Percentiles rank a stretch among this genome's conserved stretches.
phyloP scores from a whole-genome alignment of 2,329 filamentous ascomycete genomes.

The Chalaropsis ovoidea region DNA sequence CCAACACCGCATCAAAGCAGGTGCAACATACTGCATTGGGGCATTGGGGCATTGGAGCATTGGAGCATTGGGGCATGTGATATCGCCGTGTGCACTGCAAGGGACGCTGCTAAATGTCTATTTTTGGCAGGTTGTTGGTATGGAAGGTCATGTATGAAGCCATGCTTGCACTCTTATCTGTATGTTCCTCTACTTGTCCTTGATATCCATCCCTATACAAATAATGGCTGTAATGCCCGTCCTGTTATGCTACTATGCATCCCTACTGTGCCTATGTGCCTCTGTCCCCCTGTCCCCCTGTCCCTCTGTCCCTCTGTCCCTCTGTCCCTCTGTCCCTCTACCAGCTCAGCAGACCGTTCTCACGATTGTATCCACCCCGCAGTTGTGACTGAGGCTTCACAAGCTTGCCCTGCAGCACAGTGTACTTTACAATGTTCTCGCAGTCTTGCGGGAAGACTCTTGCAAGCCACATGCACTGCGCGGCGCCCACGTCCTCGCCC shows the following conservation, averaged over 20 bases:
- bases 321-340: constrained; percentile 34
- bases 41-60: too few relatives aligned
- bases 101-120: not conserved
- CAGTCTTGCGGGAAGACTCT: constrained; percentile 78
- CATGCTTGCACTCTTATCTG: not conserved
- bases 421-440: constrained; percentile 83
- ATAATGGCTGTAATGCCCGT: not conserved
- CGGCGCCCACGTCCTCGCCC: constrained; percentile 48
- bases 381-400: constrained; percentile 81
- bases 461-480: constrained; percentile 88
- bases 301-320: constrained; percentile 18
- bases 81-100: not conserved
- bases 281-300: not conserved
- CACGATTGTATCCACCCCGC: constrained; percentile 80
- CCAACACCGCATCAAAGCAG: not conserved
- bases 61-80: not conserved
- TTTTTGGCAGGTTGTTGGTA: not conserved
- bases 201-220: not conserved
- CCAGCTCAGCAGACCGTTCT: constrained; percentile 77
- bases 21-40: not conserved
- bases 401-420: constrained; percentile 84
- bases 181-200: not conserved
- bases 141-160: not conserved
- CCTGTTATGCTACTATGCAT: too few relatives aligned
- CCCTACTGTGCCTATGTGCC: not conserved